These are phyloP conservation scores for Fusarium sp. DNA, from an alignment of 2,329 filamentous ascomycete genomes.

Conservation along the genomic window DNA sequence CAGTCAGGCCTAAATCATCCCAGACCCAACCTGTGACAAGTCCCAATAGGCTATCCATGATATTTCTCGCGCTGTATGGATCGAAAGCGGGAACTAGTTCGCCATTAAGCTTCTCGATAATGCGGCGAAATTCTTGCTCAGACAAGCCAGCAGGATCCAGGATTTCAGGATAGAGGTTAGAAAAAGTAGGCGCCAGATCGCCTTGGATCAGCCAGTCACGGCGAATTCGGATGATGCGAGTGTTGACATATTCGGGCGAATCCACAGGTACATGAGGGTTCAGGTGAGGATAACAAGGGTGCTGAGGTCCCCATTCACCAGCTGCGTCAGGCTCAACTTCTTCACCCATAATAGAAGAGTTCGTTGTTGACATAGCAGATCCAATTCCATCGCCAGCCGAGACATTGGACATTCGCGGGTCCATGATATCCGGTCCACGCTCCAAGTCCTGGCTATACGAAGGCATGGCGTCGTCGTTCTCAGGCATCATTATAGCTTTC, in stretches of 20 bases:
- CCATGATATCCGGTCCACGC: conserved; percentile 61
- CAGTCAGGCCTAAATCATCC: conserved; percentile 87
- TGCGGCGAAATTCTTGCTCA: conserved; percentile 85
- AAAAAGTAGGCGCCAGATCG: conserved; percentile 92
- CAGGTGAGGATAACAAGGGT: conserved; percentile 93
- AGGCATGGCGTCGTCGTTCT: conserved; percentile 51
- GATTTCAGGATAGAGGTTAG: conserved; percentile 96
- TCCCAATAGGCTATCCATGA: conserved; percentile 82
- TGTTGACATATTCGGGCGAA: conserved; percentile 79
- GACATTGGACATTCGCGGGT: conserved; percentile 59
- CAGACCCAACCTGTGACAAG: conserved; percentile 91
- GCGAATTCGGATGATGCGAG: conserved; percentile 89
- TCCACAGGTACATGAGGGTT: conserved; percentile 89
- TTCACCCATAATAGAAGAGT: conserved; percentile 72
- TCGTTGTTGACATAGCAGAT: conserved; percentile 65
- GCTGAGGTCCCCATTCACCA: conserved; percentile 90
- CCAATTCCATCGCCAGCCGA: conserved; percentile 65
- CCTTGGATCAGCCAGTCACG: conserved; percentile 92
- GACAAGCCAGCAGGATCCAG: conserved; percentile 83
- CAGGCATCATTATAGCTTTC: conserved; percentile 59
- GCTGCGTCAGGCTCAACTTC: conserved; percentile 75
- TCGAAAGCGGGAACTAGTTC: conserved; percentile 82
- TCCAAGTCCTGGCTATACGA: conserved; percentile 66
- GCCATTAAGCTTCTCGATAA: conserved; percentile 85
- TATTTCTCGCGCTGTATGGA: conserved; percentile 80